Base-by-base conservation (phyloP, 2,329 filamentous ascomycete genomes). In the Colletotrichum navitas region DNA sequence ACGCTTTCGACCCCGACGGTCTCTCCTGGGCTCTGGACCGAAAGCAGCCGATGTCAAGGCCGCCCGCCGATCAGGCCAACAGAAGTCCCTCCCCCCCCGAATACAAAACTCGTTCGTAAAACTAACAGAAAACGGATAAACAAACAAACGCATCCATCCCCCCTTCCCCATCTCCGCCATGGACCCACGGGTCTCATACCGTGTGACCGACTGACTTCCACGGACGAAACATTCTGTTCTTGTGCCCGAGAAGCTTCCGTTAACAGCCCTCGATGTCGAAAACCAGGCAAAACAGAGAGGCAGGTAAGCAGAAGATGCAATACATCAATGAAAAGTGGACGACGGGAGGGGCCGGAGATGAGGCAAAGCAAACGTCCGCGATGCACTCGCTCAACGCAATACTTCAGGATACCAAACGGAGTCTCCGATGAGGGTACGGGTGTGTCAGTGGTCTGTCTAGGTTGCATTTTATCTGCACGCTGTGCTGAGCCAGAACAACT, bases 1-100 rank as follows among this genome's bases (percentile, higher is more conserved):
- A 26, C n/a, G 21, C 5, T 14, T 61, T 47, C 21, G 29, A 47
- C 18, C 14, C 26, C 58, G 41, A 47, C 26, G 41, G 32, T 34
- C 21, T 34, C 21, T 61, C 29, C 58, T 49, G 24, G 45, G 32
- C 45, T 41, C 34, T 41, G 34, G 14, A 10, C 60, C 29, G 60
- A 41, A 63, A 52, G 45, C 60, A 24, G 34, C 63, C 36, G 39
- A 36, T 39, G 26, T 54, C 64, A 61, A 7, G 54, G 4, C 32
- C 56, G 36, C 34, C 64, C 66, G 43, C 60, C 64, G 66, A 68
- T 43, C 60, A 64, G 61, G 51, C 60, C 43, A 26, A 51, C 59
- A 26, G 59, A 62, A 24, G 34, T 34, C 34, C 34, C 34, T 10
- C 12, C 34, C 8, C 36, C 4, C 43, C 26, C 12, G 29, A 34